These are phyloP conservation scores for Teunomyces gatunensis DNA, from an alignment of 805 yeast genomes.

Conservation along the genomic window DNA sequence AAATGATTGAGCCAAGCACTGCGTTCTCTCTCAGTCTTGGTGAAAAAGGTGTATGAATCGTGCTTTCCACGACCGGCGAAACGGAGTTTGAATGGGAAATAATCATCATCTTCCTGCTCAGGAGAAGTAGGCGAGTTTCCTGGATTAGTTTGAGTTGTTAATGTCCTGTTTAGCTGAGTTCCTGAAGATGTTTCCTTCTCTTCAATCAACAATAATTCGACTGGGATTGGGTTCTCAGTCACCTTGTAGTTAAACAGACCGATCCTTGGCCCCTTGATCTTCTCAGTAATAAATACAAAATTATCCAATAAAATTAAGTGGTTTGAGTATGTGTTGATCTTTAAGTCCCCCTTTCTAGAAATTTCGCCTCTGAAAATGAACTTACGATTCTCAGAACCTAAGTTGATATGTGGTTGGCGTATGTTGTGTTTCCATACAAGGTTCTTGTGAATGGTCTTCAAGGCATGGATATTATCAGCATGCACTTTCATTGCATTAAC, in stretches of 20 bases:
- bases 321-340: conserved; percentile 51
- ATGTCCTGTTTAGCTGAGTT: conserved; percentile 13
- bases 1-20: conserved; percentile 57
- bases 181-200: conserved; percentile 26
- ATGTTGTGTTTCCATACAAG: conserved; percentile 51
- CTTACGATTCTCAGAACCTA: conserved; percentile 50
- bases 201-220: conserved; percentile 56
- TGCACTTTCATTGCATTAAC: conserved; percentile 62
- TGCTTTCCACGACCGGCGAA: conserved; percentile 55
- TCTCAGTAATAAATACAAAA: conserved; percentile 63
- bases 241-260: conserved; percentile 23
- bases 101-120: conserved; percentile 26
- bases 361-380: conserved; percentile 59
- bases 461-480: conserved; percentile 56
- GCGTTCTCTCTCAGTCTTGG: conserved; percentile 49
- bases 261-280: conserved; percentile 38
- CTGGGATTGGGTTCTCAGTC: conserved; percentile 58
- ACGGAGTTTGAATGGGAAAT: conserved; percentile 51
- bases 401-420: conserved; percentile 28
- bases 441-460: conserved; percentile 52
- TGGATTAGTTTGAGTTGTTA: conserved; percentile 14
- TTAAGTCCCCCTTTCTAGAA: conserved; percentile 59
- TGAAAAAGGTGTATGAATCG: conserved; percentile 50
- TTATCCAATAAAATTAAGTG: conserved; percentile 68
- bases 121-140: conserved; percentile 4